These are phyloP conservation scores for Teratosphaeria viscida DNA, from an alignment of 2,329 filamentous ascomycete species.

Conservation along the genomic window DNA sequence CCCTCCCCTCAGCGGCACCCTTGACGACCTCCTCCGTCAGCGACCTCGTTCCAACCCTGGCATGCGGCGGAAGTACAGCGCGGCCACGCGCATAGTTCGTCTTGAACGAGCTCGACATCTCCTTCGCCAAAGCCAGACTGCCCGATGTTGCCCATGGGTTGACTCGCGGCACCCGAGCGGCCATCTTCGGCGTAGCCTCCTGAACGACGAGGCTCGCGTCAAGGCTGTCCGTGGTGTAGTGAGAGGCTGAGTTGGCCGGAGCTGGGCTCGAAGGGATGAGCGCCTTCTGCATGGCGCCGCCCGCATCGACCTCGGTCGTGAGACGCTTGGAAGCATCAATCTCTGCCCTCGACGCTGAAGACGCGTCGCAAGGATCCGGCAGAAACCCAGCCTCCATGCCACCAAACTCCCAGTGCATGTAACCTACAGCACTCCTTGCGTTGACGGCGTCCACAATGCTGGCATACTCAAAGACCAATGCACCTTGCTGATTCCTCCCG, in stretches of 20 bases:
- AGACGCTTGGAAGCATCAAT: neutral
- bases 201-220: neutral
- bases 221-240: neutral
- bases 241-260: neutral
- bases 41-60: neutral
- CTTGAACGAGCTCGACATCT: neutral
- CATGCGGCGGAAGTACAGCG: neutral
- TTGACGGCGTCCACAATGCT: conserved; percentile 2
- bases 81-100: neutral
- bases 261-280: neutral
- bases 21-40: neutral
- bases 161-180: neutral
- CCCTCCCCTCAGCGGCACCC: neutral
- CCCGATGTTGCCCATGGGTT: neutral
- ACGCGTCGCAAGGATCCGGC: conserved; percentile 6
- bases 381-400: conserved; percentile 4
- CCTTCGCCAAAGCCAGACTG: neutral
- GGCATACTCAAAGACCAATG: conserved; percentile 8
- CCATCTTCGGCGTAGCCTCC: neutral
- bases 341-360: neutral
- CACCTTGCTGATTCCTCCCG: conserved; percentile 1
- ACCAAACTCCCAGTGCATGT: neutral
- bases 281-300: neutral
- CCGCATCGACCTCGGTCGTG: neutral
- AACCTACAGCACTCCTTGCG: conserved; percentile 1